Evolutionary conservation across 176 grass and related monocot species (phyloP), one percentile per base, ranked within the genome.

Genomic region (Carex littledalei): DNA sequence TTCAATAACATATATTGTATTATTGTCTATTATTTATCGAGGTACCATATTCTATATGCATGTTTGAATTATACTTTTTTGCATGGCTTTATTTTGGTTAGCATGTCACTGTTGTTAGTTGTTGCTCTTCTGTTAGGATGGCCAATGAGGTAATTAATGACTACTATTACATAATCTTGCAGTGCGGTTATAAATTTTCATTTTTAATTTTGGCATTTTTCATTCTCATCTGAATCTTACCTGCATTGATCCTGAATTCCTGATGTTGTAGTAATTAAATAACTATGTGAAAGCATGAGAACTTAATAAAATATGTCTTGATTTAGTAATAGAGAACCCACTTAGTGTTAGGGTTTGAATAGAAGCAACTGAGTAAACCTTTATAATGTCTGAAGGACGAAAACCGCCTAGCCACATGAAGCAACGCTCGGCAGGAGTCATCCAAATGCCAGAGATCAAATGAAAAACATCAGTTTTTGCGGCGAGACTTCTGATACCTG

Each of bases 351-450:
- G 62, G 83, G 31, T 67, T 88, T 64, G 18, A 58, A 45, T 45
- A n/a, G 54, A 20, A 45, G 43, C 2, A 7, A n/a, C 16, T 7
- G 18, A 0, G 1, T 85, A 64, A 55, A 99, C 96, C 96, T 99
- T 99, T 86, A 99, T 90, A 87, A 95, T 81, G 52, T 95, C 96
- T 21, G 96, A 99, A 54, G 96, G 96, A 12, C 96, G 93, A 85
- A 99, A 95, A 15, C 90, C 96, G 55, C 96, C 96, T 59, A 99
- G 89, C 96, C 96, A 99, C 85, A 99, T 94, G 93, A 99, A 99
- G 88, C 96, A 95, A 76, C 96, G 93, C 93, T 99, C 93, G 47
- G 91, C 93, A 29, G 96, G 96, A 47, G 91, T 95, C 91, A 80
- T 87, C 93, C 91, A 99, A 84, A 94, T 78, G 84, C 93, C 96